phyloP scores from a whole-genome alignment of 768 basidiomycete species.

The Calocera cornea region DNA sequence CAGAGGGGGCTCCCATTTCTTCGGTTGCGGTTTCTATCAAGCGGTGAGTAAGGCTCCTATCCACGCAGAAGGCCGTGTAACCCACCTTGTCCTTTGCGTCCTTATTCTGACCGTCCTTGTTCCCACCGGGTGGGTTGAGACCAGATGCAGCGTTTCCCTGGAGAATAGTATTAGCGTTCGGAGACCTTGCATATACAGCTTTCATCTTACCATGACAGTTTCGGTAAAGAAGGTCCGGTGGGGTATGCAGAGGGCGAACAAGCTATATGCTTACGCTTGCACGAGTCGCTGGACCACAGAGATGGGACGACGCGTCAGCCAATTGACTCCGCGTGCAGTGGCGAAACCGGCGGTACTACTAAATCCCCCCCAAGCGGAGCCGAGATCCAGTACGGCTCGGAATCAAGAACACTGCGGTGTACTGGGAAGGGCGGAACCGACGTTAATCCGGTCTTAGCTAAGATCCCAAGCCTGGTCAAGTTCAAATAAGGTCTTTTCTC shows the following conservation, averaged over 20 bases:
- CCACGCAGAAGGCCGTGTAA: neutral
- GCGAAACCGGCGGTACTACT: too few species aligned
- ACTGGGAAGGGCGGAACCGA: too few species aligned
- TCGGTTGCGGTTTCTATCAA: constrained; percentile 48
- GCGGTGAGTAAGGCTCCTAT: neutral
- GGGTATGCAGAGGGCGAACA: neutral
- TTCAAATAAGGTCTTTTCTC: too few species aligned
- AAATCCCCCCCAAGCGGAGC: too few species aligned
- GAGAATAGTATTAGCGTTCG: neutral
- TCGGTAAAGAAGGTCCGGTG: neutral
- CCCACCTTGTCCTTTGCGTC: constrained; percentile 31
- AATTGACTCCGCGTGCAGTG: neutral
- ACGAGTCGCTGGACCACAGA: neutral
- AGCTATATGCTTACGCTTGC: neutral
- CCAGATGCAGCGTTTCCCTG: constrained; percentile 71
- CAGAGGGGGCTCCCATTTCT: constrained; percentile 98
- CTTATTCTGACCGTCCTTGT: constrained; percentile 21
- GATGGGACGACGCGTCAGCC: constrained; percentile 1
- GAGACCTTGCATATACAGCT: neutral
- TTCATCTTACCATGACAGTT: neutral
- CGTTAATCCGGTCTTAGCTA: too few species aligned
- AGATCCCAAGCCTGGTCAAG: too few species aligned
- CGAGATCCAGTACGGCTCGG: too few species aligned
- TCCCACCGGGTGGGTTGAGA: constrained; percentile 24
- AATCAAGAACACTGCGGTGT: too few species aligned